phyloP scores from a whole-genome alignment of 805 yeast species.

The Spencermartinsiella europaea region DNA sequence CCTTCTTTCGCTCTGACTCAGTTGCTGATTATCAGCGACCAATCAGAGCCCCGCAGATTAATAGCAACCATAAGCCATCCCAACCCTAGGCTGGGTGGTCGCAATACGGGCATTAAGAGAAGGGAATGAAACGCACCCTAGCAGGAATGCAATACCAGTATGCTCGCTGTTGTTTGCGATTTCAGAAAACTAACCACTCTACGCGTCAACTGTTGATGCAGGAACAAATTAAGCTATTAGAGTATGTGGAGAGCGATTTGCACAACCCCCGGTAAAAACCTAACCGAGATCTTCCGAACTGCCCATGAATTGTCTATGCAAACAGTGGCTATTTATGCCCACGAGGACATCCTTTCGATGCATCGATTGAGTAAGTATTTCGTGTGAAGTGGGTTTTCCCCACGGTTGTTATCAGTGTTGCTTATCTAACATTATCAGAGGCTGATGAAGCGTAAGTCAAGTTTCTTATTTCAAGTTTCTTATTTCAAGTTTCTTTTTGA shows the following conservation, averaged over 20 bases:
- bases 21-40: constrained; percentile 44
- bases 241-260: constrained; percentile 44
- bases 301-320: constrained; percentile 97
- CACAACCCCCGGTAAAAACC: constrained; percentile 60
- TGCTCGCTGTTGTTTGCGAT: too few species aligned
- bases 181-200: background rate
- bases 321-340: constrained; percentile 94
- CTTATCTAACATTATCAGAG: constrained; percentile 19
- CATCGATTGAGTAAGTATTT: constrained; percentile 65
- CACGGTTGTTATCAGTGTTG: background rate
- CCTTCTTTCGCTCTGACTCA: background rate
- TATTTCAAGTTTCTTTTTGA: background rate
- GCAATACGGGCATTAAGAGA: background rate
- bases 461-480: constrained; percentile 7
- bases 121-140: background rate
- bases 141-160: background rate
- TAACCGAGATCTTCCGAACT: constrained; percentile 70
- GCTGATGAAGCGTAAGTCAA: constrained; percentile 33
- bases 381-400: background rate
- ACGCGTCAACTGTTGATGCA: background rate
- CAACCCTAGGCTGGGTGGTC: background rate
- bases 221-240: constrained; percentile 12
- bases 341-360: constrained; percentile 91
- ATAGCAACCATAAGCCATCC: background rate
- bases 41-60: constrained; percentile 27